phyloP scores from a whole-genome alignment of 805 yeast species.

The Wickerhamiella occidentalis region DNA sequence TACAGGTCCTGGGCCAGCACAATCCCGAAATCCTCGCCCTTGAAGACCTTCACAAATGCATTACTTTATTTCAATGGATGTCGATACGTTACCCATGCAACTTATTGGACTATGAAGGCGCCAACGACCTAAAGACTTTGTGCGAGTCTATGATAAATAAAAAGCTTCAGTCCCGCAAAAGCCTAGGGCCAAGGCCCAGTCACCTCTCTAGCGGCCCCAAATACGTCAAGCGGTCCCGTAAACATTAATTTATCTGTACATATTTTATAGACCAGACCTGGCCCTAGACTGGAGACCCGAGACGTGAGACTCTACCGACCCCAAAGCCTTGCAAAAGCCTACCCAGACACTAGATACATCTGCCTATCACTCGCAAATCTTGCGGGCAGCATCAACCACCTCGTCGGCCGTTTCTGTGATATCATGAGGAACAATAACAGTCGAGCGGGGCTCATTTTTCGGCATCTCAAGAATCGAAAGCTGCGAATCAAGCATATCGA shows the following conservation, averaged over 20 bases:
- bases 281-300: too few relatives aligned
- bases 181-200: neutral
- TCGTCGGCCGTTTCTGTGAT: neutral
- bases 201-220: too few relatives aligned
- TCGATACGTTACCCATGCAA: conserved; percentile 74
- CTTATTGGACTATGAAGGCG: conserved; percentile 66
- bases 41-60: conserved; percentile 57
- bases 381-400: neutral
- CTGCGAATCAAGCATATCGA: conserved; percentile 72
- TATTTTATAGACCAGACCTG: too few relatives aligned
- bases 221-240: too few relatives aligned
- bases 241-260: too few relatives aligned
- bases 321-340: too few relatives aligned
- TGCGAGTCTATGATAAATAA: conserved; percentile 52
- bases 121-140: conserved; percentile 51
- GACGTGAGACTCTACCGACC: too few relatives aligned
- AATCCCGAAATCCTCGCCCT: conserved; percentile 24
- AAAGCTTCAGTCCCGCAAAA: conserved; percentile 21
- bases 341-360: too few relatives aligned
- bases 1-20: conserved; percentile 15
- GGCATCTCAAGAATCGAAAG: conserved; percentile 68
- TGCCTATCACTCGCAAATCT: neutral
- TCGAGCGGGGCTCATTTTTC: conserved; percentile 15
- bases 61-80: conserved; percentile 71
- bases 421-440: conserved; percentile 1